Percentiles rank a stretch among this genome's conserved stretches.
Conservation (phyloP, 495 filamentous ascomycete genomes). For the Talaromyces wortmannii region DNA sequence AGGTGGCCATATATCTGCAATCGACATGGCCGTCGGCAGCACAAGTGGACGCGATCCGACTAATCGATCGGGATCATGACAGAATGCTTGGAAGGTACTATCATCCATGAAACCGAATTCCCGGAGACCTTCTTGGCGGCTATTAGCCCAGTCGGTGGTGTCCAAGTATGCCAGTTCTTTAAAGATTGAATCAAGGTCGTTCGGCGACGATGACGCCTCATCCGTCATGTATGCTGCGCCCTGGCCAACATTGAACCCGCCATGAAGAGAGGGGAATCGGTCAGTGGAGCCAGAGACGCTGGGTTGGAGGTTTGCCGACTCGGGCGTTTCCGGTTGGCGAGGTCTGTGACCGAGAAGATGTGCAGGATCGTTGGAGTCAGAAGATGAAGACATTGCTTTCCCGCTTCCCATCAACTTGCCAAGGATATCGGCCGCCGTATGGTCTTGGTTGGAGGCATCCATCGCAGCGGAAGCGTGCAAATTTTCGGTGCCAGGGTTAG, state of each 20-base stretch:
- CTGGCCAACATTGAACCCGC: neutral
- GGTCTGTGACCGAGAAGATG: neutral
- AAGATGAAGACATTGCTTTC: neutral
- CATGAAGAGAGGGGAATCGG: neutral
- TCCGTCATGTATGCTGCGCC: neutral
- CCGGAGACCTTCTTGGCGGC: slow-evolving; percentile 45
- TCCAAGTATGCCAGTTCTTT: slow-evolving; percentile 59
- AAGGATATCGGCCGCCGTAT: neutral
- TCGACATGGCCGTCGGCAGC: slow-evolving; percentile 28
- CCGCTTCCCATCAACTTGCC: neutral
- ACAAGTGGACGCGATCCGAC: slow-evolving; percentile 32
- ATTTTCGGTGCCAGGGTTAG: neutral
- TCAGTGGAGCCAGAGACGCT: neutral
- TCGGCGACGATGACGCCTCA: slow-evolving; percentile 1
- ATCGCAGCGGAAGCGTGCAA: neutral
- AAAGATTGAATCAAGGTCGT: slow-evolving; percentile 53
- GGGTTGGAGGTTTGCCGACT: neutral
- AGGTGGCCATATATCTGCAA: slow-evolving; percentile 41
- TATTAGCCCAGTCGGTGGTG: slow-evolving; percentile 47
- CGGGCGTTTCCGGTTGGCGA: neutral
- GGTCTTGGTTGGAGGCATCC: neutral
- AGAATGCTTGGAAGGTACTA: slow-evolving; percentile 45
- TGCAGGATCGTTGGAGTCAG: neutral
- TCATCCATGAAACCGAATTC: slow-evolving; percentile 56
- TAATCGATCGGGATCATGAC: slow-evolving; percentile 45